A percentile compares a stretch with the other conserved stretches of the same genome.
Evolutionary conservation across 1,284 basidiomycete species (phyloP).

Genomic region (Boletus mariae): DNA sequence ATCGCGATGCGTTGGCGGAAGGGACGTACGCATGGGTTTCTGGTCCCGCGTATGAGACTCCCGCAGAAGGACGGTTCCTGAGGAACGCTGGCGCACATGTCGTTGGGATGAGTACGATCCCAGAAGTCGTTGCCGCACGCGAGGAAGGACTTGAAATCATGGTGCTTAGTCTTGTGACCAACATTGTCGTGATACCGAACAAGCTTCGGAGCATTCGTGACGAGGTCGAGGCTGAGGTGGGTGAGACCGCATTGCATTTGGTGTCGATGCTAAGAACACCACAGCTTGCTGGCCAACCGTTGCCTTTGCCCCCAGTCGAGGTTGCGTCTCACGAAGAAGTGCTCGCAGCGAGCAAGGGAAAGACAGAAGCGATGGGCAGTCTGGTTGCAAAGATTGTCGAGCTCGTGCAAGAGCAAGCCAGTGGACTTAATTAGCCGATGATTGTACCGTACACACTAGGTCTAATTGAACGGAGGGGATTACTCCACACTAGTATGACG

Average conservation of each 20-base stretch:
- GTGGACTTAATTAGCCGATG: no score
- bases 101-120: slow-evolving; percentile 89
- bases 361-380: slow-evolving; percentile 66
- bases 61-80: slow-evolving; percentile 75
- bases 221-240: slow-evolving; percentile 72
- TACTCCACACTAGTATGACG: no score
- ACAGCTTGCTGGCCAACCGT: slow-evolving; percentile 58
- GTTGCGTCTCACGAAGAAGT: slow-evolving; percentile 83
- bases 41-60: slow-evolving; percentile 82
- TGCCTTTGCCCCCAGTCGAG: slow-evolving; percentile 40
- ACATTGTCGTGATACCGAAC: slow-evolving; percentile 75
- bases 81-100: slow-evolving; percentile 73
- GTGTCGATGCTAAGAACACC: slow-evolving; percentile 4
- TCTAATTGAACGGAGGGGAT: not conserved
- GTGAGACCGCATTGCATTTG: slow-evolving; percentile 15
- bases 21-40: slow-evolving; percentile 85
- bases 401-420: slow-evolving; percentile 26
- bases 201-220: slow-evolving; percentile 64
- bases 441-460: no score
- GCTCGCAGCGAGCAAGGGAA: slow-evolving; percentile 61
- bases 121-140: slow-evolving; percentile 79
- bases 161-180: slow-evolving; percentile 79
- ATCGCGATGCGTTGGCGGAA: slow-evolving; percentile 54
- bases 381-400: slow-evolving; percentile 65
- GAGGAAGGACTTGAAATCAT: slow-evolving; percentile 72